Base-by-base conservation (phyloP, 2,329 filamentous ascomycete genomes). In the Pseudonectria foliicola region DNA sequence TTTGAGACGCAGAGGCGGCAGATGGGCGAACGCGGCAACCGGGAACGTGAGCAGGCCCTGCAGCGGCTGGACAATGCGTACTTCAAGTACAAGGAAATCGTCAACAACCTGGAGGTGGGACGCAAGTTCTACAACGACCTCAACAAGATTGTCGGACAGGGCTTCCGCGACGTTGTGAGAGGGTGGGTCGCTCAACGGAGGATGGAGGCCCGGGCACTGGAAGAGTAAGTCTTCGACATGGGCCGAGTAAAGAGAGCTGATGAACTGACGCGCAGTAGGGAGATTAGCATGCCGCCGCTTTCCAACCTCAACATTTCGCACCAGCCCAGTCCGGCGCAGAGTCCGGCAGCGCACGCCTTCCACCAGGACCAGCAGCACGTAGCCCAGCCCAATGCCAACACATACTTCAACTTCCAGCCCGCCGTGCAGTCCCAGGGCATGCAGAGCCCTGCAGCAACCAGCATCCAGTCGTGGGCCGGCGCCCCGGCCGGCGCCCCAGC, bases 81-180 rank as follows among this genome's bases (percentile, higher is more conserved):
- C 57, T 80, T 88, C 60, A 93, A 90, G 62, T 96, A 96, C 67
- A 95, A 95, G 63, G 90, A 98, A 58, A 86, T 96, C 37, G 79
- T 95, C 38, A 85, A 77, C 45, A 95, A 96, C 54, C 71, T 95
- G 3, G 90, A 96, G 46, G 85, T 84, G 0, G 92, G 87, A 1
- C 73, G 90, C 34, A 95, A 92, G 57, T 98, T 98, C 57, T 98
- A 96, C 66, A 98, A 98, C 49, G 89, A 96, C 54, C 71, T 98
- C 4, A 85, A 84, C 30, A 85, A 83, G 60, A 88, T 96, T 43
- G 85, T 95, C 1, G 82, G 79, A 1, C 66, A 67, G 25, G 72
- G 81, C 8, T 96, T 95, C 57, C 73, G 88, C 13, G 90, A 95
- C 47, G 60, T 70, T 37, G 84, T 85, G 25, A 80, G 80, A 46